Base-by-base conservation (phyloP, 176 grass and related monocot species). In the Aegilops umbellulata region DNA sequence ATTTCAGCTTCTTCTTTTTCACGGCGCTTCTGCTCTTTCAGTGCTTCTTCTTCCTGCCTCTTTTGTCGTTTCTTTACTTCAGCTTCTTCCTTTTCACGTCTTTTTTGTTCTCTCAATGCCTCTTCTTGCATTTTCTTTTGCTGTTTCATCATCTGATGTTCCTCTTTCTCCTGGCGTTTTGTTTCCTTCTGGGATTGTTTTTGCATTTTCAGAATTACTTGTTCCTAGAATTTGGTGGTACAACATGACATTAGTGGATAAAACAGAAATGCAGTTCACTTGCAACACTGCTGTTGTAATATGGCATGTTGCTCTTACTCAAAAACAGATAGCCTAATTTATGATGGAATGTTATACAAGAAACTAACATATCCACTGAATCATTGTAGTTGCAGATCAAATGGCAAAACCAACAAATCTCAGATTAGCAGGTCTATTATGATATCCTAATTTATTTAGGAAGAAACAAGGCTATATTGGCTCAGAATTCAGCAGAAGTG, bases 1-100 rank as follows among this genome's bases (percentile, higher is more conserved):
- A 82, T 47, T 87, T 95, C 96, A 68, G 80, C 60, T 90, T 94
- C 93, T 90, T 98, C 96, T 86, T 95, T 98, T 76, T 98, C 96
- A 76, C 84, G 86, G 4, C 88, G 81, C 57, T 95, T 98, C 64
- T 87, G 84, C 81, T 94, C 93, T 82, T 92, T 95, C 80, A 92
- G 86, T 79, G 92, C 86, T 87, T 95, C 93, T 55, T 95, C 93
- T 79, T 98, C 87, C 46, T 92, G 80, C 72, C 58, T 86, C 63
- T 82, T 99, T 84, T 89, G 92, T 51, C 89, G 92, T 84, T 92
- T 98, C 77, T 92, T 95, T 17, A 36, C 46, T 84, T 91, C 90
- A 84, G 88, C 86, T 39, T 95, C 90, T 82, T 92, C 88, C 77
- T 91, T 95, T 86, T 92, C 93, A 79, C 60, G 73, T 12, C 88